Evolutionary conservation across 2,329 filamentous ascomycete species (phyloP), one percentile per base, ranked within the genome.

Genomic region (Helminthosporium solani): DNA sequence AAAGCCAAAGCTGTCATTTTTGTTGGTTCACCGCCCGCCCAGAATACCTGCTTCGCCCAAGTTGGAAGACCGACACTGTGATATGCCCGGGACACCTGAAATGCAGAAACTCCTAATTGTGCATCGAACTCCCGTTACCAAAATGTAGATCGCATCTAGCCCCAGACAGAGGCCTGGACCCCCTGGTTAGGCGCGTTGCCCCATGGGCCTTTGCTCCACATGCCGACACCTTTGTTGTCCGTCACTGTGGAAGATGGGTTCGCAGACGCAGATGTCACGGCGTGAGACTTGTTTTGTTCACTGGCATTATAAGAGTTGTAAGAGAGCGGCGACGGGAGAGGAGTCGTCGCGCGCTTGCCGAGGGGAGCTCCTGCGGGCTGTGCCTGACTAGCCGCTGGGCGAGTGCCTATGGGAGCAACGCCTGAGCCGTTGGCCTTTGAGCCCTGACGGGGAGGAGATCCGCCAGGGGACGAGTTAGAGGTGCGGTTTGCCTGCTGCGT

Each of bases 81-180:
- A 60, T 52, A 68, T 70, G 66, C 67, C 66, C 63, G 61, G 54
- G 64, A 71, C 67, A 70, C 68, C 68, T 66, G 53, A 64, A 70
- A 71, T 71, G 68, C 68, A 69, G 66, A 64, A 71, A 71, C 68
- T 70, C 68, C 66, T 58, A 57, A 68, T 63, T 54, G 66, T 67
- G 64, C 66, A 65, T 70, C 61, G 54, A 64, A 66, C 60, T 64
- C 57, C 64, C 56, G 49, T 61, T 46, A 28, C 37, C 61, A 56
- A 58, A 64, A 66, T 63, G 30, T 36, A 65, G 45, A 63, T 57
- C 57, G 25, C 50, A 42, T 51, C 62, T 85, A 96, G 60, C 91
- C 91, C 91, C 91, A 97, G 58, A 96, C 92, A 55, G 90, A 95
- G 55, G 91, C 90, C 70, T 95, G 90, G 51, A 91, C 87, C 55